Evolutionary conservation across 768 basidiomycete species (phyloP).

Genomic region (Brasilioporus rufonigricans): DNA sequence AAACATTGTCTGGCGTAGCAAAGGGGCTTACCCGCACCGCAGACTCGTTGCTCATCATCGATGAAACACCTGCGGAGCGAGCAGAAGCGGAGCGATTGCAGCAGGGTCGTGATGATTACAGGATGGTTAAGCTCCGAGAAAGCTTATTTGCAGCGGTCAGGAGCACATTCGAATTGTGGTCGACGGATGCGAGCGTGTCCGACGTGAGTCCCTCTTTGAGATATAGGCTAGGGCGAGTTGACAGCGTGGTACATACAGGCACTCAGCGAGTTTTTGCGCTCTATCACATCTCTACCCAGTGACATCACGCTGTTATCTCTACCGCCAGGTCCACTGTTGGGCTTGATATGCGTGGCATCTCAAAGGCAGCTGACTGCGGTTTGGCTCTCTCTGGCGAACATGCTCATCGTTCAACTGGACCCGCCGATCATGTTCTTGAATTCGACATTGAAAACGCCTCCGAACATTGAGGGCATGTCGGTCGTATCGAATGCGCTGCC

Average conservation of each 20-base stretch:
- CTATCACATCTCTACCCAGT: constrained; percentile 76
- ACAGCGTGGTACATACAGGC: constrained; percentile 42
- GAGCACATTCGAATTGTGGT: constrained; percentile 70
- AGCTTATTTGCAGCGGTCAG: constrained; percentile 59
- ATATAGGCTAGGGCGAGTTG: neutral
- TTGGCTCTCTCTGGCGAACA: constrained; percentile 82
- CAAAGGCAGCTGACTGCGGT: constrained; percentile 72
- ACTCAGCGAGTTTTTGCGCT: constrained; percentile 79
- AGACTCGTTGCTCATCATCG: constrained; percentile 63
- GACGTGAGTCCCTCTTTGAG: constrained; percentile 51
- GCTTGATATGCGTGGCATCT: constrained; percentile 69
- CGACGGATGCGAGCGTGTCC: constrained; percentile 70
- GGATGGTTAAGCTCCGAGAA: constrained; percentile 63
- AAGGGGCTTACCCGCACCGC: constrained; percentile 79
- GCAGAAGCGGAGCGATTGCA: constrained; percentile 55
- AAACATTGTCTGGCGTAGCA: constrained; percentile 80
- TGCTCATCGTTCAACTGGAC: constrained; percentile 79
- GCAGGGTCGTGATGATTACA: constrained; percentile 59
- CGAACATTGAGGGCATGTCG: constrained; percentile 51
- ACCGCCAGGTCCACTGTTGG: constrained; percentile 77
- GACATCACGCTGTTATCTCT: constrained; percentile 80
- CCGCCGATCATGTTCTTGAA: constrained; percentile 50
- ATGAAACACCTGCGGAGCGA: constrained; percentile 51
- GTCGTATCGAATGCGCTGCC: constrained; percentile 57
- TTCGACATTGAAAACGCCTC: constrained; percentile 47